Percentiles rank a stretch among this genome's conserved stretches.
Evolutionary conservation across 306 rosid genomes (phyloP).

Genomic region (Medicago ruthenica): DNA sequence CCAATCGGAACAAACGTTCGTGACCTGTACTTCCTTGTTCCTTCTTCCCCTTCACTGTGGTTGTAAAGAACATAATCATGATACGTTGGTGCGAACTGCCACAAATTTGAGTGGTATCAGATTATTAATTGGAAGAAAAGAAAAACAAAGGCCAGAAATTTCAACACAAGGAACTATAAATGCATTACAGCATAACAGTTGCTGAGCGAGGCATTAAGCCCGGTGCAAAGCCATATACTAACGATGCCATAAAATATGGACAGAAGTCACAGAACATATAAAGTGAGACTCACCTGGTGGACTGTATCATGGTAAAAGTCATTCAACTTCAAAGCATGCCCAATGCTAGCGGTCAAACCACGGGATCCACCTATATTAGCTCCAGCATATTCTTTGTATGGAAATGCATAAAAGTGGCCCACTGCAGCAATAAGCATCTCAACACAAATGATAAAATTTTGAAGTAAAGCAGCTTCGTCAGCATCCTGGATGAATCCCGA

Average conservation of each 20-base stretch:
- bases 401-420: conserved; percentile 94
- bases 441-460: conserved; percentile 89
- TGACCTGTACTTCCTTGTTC: conserved; percentile 83
- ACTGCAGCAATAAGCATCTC: conserved; percentile 98
- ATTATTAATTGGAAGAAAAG: conserved; percentile 33
- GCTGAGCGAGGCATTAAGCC: conserved; percentile 16
- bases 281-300: conserved; percentile 77
- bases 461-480: conserved; percentile 86
- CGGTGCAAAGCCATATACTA: conserved; percentile 18
- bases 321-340: conserved; percentile 87
- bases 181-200: conserved; percentile 12
- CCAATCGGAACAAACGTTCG: conserved; percentile 98
- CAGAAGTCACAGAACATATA: conserved; percentile 6
- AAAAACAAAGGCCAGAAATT: conserved; percentile 23
- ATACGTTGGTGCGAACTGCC: conserved; percentile 98
- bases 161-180: conserved; percentile 29
- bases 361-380: conserved; percentile 84
- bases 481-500: conserved; percentile 78
- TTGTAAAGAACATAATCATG: conserved; percentile 98
- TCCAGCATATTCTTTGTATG: conserved; percentile 99
- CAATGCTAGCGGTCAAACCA: conserved; percentile 86
- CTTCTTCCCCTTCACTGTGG: conserved; percentile 91
- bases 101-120: conserved; percentile 36
- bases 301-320: conserved; percentile 98
- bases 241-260: conserved; percentile 8